Evolutionary conservation across 2,329 filamentous ascomycete species (phyloP).

Genomic region (Colletotrichum liaoningense): DNA sequence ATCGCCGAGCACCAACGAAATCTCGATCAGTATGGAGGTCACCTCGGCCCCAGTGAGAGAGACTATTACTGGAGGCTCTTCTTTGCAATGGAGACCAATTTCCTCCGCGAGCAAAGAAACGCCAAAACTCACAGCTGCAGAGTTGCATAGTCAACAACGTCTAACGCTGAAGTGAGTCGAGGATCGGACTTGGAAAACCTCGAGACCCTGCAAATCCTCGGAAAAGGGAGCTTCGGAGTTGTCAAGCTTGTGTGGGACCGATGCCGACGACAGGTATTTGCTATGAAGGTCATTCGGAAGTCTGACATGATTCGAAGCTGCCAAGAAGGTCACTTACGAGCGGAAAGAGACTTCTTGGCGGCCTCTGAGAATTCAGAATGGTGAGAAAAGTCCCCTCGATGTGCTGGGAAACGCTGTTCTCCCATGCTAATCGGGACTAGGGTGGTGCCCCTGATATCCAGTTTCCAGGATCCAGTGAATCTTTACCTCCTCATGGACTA

Average conservation of each 20-base stretch:
- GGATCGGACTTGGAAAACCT: conserved; percentile 66
- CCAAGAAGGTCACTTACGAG: conserved; percentile 92
- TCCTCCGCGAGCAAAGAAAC: conserved; percentile 21
- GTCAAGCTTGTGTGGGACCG: conserved; percentile 83
- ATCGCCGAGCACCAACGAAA: conserved; percentile 71
- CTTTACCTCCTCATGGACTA: conserved; percentile 98
- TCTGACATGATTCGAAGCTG: conserved; percentile 90
- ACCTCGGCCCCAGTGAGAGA: conserved; percentile 58
- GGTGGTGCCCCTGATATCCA: conserved; percentile 88
- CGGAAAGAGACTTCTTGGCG: conserved; percentile 92
- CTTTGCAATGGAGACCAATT: conserved; percentile 68
- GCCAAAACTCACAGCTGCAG: conserved; percentile 17
- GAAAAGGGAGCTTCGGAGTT: conserved; percentile 94
- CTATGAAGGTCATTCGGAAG: conserved; percentile 98
- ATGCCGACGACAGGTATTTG: conserved; percentile 71
- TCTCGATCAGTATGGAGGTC: conserved; percentile 61
- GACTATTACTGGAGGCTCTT: conserved; percentile 65
- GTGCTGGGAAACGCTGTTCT: not conserved
- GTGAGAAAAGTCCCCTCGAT: conserved; percentile 49
- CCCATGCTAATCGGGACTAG: conserved; percentile 47
- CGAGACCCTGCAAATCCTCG: conserved; percentile 83
- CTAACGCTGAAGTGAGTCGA: not conserved
- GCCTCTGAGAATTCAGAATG: conserved; percentile 88
- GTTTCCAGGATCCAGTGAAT: conserved; percentile 87
- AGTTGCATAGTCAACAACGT: conserved; percentile 6